These are phyloP conservation scores for Atkinsonella texensis DNA, from an alignment of 2,329 filamentous ascomycete species.

Conservation along the genomic window DNA sequence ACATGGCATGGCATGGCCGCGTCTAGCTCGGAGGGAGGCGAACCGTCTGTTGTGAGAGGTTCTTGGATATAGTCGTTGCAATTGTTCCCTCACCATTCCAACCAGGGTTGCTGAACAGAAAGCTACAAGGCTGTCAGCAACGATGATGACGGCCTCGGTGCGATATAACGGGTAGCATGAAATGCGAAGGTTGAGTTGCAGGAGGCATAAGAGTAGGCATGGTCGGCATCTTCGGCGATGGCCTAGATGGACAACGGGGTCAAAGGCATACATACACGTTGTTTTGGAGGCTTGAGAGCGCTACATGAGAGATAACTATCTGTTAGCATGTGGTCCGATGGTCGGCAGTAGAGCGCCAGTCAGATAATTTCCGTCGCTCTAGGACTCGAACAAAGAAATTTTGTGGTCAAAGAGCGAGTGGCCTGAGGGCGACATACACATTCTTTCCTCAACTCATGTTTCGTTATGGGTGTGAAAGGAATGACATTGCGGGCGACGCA, in stretches of 20 bases:
- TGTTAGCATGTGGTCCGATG: slow-evolving; percentile 5
- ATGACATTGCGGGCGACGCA: slow-evolving; percentile 22
- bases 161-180: not conserved
- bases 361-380: not conserved
- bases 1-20: not conserved
- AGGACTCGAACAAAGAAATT: not conserved
- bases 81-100: slow-evolving; percentile 37
- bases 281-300: slow-evolving; percentile 38
- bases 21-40: slow-evolving; percentile 14
- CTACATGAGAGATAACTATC: slow-evolving; percentile 16
- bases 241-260: not conserved
- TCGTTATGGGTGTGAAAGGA: slow-evolving; percentile 19
- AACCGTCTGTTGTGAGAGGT: slow-evolving; percentile 45
- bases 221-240: not conserved
- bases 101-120: slow-evolving; percentile 48
- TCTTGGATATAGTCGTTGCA: slow-evolving; percentile 42
- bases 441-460: slow-evolving; percentile 30
- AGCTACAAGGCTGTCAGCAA: slow-evolving; percentile 23
- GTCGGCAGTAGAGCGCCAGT: slow-evolving; percentile 3
- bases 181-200: not conserved
- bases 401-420: not conserved
- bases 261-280: slow-evolving; percentile 29
- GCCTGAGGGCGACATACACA: slow-evolving; percentile 24
- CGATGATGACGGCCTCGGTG: not conserved
- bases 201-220: not conserved